Base-by-base conservation (phyloP, 1,139 yeast genomes). In the Meyerozyma guilliermondii region DNA sequence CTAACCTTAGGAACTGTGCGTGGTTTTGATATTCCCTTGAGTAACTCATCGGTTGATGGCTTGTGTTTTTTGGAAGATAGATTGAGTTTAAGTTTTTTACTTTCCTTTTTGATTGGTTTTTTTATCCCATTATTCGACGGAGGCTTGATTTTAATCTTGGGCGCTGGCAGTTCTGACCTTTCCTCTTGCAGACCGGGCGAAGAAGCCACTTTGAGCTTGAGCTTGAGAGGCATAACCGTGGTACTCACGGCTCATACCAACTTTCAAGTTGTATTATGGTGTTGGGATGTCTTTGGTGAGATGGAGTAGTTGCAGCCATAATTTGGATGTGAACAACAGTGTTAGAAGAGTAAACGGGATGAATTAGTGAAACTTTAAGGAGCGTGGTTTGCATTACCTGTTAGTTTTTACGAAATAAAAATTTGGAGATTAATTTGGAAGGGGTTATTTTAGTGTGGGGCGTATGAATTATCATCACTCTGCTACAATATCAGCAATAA, bases 1-100 rank as follows among this genome's bases (percentile, higher is more conserved):
- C 94, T 68, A 42, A 88, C 81, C 38, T 81, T 69, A 0, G 92
- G 91, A 0, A 81, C 69, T 39, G 58, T 60, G 24, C 54, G 27
- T 6, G 40, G 29, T n/a, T 27, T 22, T 14, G 27, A 16, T 22
- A 33, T 20, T 3, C 24, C 36, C 4, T 33, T 11, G 13, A 33
- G 24, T 17, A 33, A 4, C 23, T 33, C 36, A 20, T 11, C 13
- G 10, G 24, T 13, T 11, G 36, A 16, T 18, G 17, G 24, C 14
- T 33, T 17, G 23, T 17, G 50, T 16, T 43, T 42, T 33, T 43
- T 47, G 26, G 42, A 46, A 5, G 45, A 42, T 27, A 58, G 46
- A 40, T 55, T 57, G 49, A 58, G 47, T 42, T 56, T 56, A 43
- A 58, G 55, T 49, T 57, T 57, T 54, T 54, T 24, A 49, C 50